These are phyloP conservation scores for Penicillium tannophilum DNA, from an alignment of 495 filamentous ascomycete species.

Conservation along the genomic window DNA sequence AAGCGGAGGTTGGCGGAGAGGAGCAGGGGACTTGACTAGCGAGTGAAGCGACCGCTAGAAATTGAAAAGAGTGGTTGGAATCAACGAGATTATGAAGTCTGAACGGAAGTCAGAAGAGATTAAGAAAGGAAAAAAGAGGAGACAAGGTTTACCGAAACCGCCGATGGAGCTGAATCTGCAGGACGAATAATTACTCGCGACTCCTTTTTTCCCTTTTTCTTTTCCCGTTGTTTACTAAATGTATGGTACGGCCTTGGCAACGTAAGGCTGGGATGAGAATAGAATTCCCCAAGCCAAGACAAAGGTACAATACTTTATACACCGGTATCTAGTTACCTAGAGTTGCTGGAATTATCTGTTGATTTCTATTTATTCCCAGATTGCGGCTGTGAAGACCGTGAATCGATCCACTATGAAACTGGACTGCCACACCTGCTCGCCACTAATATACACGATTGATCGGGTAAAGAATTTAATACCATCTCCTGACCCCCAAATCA, in stretches of 20 bases:
- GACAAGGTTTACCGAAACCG: constrained; percentile 21
- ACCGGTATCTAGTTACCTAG: not conserved
- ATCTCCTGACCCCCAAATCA: not conserved
- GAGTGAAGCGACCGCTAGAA: not conserved
- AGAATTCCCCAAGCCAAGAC: not conserved
- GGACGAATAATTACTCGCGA: not conserved
- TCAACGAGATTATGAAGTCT: not conserved
- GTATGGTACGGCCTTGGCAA: constrained; percentile 5
- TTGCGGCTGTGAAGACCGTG: not conserved
- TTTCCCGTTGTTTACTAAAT: constrained; percentile 7
- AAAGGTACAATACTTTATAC: not conserved
- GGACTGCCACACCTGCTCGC: not conserved
- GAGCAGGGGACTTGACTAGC: not conserved
- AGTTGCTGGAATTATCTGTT: not conserved
- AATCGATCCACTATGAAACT: not conserved
- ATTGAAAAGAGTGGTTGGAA: not conserved
- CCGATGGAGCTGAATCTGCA: constrained; percentile 13
- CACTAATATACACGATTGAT: not conserved
- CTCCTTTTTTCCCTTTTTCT: not conserved
- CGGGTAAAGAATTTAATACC: not conserved
- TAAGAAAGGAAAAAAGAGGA: constrained; percentile 25
- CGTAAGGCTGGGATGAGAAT: constrained; percentile 3
- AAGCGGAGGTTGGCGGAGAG: not conserved
- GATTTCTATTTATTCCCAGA: not conserved
- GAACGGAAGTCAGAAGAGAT: constrained; percentile 8